Base-by-base conservation (phyloP, 805 yeast species). In the Barnettozyma vustinii region DNA sequence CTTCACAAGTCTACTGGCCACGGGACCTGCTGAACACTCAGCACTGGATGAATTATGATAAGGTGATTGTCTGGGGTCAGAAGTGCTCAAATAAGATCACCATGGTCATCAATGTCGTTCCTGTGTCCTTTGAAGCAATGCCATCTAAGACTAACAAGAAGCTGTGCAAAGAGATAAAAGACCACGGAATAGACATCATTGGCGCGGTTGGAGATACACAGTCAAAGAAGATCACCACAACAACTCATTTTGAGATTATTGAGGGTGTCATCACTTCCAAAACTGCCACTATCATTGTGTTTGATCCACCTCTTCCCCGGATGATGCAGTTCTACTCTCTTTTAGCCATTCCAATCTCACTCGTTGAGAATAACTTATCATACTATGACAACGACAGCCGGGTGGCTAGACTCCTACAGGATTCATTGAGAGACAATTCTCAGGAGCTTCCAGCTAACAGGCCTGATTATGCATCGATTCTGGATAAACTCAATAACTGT, bases 301-400 rank as follows among this genome's bases (percentile, higher is more conserved):
- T 80, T 60, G 76, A 77, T 23, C 84, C 94, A 1, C 97, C 97
- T 0, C 75, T 77, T 40, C 79, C 84, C 18, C 73, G 72, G 26
- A 75, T 78, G 50, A 73, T 91, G 72, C 96, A 90, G 55, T 88
- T 86, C 62, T 84, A 80, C 54, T 83, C 97, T 0, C 62, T 83
- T 4, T 69, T 74, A n/a, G 95, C 96, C 0, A 85, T 89, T 4
- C 67, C 80, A 4, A 72, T 90, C 9, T 84, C 83, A 15, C 61
- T 75, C 13, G 66, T 70, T 2, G 73, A 66, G 12, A 44, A 33
- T 23, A 44, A 44, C 18, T 37, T 42, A 5, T 23, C 15, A 39
- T 8, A 40, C 18, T 20, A 43, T 5, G 23, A 10, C 5, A 43
- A 9, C 2, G 45, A 41, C 15, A 27, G 36, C 20, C 20, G 13